These are phyloP conservation scores for Paecilomyces sp. DNA, from an alignment of 2,329 filamentous ascomycete genomes.

Conservation along the genomic window DNA sequence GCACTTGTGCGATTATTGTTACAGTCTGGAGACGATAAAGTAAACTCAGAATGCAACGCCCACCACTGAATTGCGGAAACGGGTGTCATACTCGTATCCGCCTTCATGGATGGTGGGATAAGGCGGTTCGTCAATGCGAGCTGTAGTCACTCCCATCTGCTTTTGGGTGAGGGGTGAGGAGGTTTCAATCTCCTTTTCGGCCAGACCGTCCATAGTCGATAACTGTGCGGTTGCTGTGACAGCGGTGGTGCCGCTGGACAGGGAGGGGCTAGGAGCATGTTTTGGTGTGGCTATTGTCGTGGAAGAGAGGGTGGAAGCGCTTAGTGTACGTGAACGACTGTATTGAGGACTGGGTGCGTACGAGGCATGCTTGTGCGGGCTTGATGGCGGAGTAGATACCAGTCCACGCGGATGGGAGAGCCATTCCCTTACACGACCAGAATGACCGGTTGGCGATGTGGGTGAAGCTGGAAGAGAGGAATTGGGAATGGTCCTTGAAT, in stretches of 20 bases:
- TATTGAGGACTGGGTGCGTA: not conserved
- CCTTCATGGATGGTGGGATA: slow-evolving; percentile 20
- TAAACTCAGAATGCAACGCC: slow-evolving; percentile 23
- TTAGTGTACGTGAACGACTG: slow-evolving; percentile 23
- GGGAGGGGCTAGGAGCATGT: slow-evolving; percentile 15
- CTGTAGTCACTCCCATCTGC: slow-evolving; percentile 1
- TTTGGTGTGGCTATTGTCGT: slow-evolving; percentile 17
- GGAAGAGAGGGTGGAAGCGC: slow-evolving; percentile 27
- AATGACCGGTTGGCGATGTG: not conserved
- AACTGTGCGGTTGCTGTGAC: slow-evolving; percentile 11
- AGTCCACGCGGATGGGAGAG: not conserved
- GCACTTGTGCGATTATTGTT: not conserved
- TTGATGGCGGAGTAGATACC: slow-evolving; percentile 3
- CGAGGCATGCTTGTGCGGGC: not conserved
- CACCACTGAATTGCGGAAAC: slow-evolving; percentile 18
- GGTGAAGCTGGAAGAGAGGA: not conserved
- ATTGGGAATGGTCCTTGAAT: not conserved
- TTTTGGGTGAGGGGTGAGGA: not conserved
- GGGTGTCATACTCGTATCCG: slow-evolving; percentile 7
- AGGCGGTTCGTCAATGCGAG: slow-evolving; percentile 8
- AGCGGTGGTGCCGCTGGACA: slow-evolving; percentile 20
- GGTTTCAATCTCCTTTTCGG: slow-evolving; percentile 15
- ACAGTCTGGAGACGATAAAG: not conserved
- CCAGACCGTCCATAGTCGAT: slow-evolving; percentile 2
- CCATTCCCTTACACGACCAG: not conserved